Base-by-base conservation (phyloP, 225 moss, liverwort and hornwort genomes). In the Climacium dendroides region DNA sequence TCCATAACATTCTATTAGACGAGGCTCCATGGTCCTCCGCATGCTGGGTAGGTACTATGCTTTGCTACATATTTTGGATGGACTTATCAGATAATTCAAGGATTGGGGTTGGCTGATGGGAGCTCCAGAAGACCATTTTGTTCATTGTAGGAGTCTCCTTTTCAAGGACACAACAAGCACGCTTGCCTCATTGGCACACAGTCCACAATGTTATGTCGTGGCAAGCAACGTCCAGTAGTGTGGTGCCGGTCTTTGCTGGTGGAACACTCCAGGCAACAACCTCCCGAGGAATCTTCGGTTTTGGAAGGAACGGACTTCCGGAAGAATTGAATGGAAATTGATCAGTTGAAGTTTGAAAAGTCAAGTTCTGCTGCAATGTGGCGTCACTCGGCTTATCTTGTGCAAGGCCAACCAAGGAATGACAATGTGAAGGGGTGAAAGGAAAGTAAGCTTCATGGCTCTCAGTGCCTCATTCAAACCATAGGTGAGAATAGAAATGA, bases 231-330 rank as follows among this genome's bases (percentile, higher is more conserved):
- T n/a, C n/a, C n/a, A 47, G 4, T 71, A 15, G 20, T 25, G 16
- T 50, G 11, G 30, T 19, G 41, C n/a, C n/a, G n/a, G n/a, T n/a
- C n/a, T n/a, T 48, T 48, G 50, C 19, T 6, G 7, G 19, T 48
- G 30, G 48, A 63, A 63, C 63, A 12, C 63, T 3, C 4, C 18
- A 73, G 70, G 15, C 26, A 11, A 11, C 73, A 28, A 69, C n/a
- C n/a, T 19, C 13, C 48, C 20, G 10, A 50, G 5, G 13, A 74
- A 50, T 50, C 32, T 74, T 74, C 13, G 12, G 15, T 16, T 26
- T 26, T 5, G 15, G 19, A 11, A 1, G 11, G 32, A 12, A 19
- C 0, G 12, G 32, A 12, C 48, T 48, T 30, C 0, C 1, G 19
- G 30, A 48, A 30, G 19, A 30, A 30, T 73, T 11, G 48, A 19